A percentile compares a stretch with the other conserved stretches of the same genome.
Evolutionary conservation across 305 asterid genomes (phyloP).

Genomic region (Fraxinus platypoda): DNA sequence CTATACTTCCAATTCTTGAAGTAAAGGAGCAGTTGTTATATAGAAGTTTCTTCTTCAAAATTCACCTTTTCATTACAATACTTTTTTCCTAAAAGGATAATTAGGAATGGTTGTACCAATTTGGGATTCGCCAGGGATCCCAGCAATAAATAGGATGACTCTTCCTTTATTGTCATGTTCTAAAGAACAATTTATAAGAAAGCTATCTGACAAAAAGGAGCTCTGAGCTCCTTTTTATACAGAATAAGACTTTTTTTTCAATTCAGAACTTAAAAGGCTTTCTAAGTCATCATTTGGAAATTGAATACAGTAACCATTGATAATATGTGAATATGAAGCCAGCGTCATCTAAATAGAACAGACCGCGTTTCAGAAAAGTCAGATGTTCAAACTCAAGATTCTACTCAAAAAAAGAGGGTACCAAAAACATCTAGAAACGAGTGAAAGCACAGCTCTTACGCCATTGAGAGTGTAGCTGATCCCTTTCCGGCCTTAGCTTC

Average conservation of each 20-base stretch:
- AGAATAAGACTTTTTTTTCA: background rate
- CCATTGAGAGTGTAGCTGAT: constrained; percentile 52
- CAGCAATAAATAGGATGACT: background rate
- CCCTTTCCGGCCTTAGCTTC: constrained; percentile 60
- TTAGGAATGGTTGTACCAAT: background rate
- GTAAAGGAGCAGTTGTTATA: background rate
- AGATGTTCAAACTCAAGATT: background rate
- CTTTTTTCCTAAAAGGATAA: background rate
- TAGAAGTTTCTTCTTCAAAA: background rate
- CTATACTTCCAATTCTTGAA: background rate
- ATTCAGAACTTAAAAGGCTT: background rate
- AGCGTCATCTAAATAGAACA: background rate
- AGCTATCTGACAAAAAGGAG: background rate
- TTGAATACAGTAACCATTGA: background rate
- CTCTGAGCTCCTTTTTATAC: background rate
- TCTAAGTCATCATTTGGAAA: background rate
- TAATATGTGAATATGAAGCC: background rate
- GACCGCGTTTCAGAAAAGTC: background rate
- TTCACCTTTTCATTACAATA: background rate
- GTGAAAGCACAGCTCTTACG: constrained; percentile 24
- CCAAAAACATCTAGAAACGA: background rate
- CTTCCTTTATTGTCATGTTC: background rate
- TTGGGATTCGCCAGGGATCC: background rate
- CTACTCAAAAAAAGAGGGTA: background rate
- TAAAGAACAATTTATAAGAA: background rate